phyloP scores from a whole-genome alignment of 768 basidiomycete genomes.

The Boletus tomentosulus region DNA sequence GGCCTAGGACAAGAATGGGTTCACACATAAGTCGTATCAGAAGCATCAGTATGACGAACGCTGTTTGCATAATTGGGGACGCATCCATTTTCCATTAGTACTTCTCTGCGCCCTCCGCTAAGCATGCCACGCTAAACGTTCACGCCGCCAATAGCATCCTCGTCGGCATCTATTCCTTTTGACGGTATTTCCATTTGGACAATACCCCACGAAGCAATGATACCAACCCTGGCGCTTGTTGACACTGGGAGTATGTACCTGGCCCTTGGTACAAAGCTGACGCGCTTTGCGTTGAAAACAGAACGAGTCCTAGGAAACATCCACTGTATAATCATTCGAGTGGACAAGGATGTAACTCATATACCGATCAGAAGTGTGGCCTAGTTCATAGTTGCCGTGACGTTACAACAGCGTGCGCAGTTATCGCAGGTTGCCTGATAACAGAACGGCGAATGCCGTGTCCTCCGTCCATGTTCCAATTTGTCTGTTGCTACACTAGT shows the following conservation, averaged over 20 bases:
- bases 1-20: not conserved
- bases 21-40: constrained; percentile 17
- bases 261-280: not conserved
- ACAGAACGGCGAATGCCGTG: not conserved
- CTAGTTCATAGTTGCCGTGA: not conserved
- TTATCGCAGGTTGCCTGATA: not conserved
- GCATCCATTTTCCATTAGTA: constrained; percentile 25
- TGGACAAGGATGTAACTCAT: not conserved
- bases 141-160: constrained; percentile 8
- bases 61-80: constrained; percentile 13
- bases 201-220: constrained; percentile 6
- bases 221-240: constrained; percentile 1
- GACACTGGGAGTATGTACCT: not conserved
- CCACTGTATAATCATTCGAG: not conserved
- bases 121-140: constrained; percentile 5
- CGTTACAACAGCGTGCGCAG: not conserved
- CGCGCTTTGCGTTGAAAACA: not conserved
- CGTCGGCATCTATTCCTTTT: constrained; percentile 2
- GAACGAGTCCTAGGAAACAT: not conserved
- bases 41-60: constrained; percentile 18
- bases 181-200: constrained; percentile 7
- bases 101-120: constrained; percentile 26
- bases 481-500: not conserved
- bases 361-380: not conserved
- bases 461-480: too few species aligned